Base-by-base conservation (phyloP, 805 yeast genomes). In the Lachancea nothofagi region DNA sequence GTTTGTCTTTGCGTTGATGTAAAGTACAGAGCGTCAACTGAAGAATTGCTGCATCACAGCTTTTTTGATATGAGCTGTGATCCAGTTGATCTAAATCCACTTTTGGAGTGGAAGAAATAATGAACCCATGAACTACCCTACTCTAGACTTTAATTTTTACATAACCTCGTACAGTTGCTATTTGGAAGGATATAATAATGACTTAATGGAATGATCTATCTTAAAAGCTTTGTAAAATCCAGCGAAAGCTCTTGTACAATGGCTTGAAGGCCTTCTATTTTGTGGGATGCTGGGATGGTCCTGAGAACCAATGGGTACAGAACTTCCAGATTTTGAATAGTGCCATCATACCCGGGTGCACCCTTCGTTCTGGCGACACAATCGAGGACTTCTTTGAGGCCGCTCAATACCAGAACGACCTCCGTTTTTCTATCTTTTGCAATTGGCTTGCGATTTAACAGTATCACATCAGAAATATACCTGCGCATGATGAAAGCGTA, bases 1-100 rank as follows among this genome's bases (percentile, higher is more conserved):
- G 86, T 88, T 46, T 88, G 97, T 66, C 70, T 93, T 19, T 87
- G 96, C 64, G 97, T 90, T 26, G 97, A 94, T 61, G 96, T 88
- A 30, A 76, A 83, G 53, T 83, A 82, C 55, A 76, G 99, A 51
- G 97, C 97, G 1, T 75, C 82, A 13, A 86, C 97, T 5, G 88
- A 83, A 51, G 97, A 90, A 58, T 70, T 93, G 38, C 67, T 93
- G 28, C 78, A 76, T 43, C 96, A 89, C 56, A 72, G 76, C 37
- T 84, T 83, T 54, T 74, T 84, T 43, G 72, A 71, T 42, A 72
- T 72, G 64, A 78, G 83, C 7, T 81, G 88, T 41, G 66, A 67
- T 12, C 72, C 81, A 17, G 66, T 67, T 4, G 84, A 75, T 40
- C 65, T 84, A 54, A 73, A 81, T 2, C 66, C 74, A 2, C 64